phyloP scores from a whole-genome alignment of 768 basidiomycete genomes.

The Rhizopogon vulgaris region DNA sequence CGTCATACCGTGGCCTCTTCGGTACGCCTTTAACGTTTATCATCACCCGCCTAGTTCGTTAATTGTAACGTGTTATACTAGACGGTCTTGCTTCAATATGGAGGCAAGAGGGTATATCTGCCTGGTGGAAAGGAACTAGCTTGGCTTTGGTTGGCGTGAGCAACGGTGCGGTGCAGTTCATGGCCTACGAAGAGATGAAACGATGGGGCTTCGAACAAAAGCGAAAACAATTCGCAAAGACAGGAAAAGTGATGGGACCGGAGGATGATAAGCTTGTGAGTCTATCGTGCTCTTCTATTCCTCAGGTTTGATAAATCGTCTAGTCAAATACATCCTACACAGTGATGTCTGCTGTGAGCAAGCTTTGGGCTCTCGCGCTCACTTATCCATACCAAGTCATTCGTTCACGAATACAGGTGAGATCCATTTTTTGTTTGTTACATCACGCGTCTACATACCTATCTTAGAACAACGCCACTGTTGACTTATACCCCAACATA shows the following conservation, averaged over 20 bases:
- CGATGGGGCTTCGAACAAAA: slow-evolving; percentile 80
- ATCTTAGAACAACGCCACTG: slow-evolving; percentile 57
- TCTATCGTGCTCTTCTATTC: slow-evolving; percentile 3
- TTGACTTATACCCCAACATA: slow-evolving; percentile 75
- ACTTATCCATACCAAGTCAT: slow-evolving; percentile 99
- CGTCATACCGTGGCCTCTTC: slow-evolving; percentile 75
- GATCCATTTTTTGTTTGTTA: slow-evolving; percentile 12
- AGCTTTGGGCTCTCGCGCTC: slow-evolving; percentile 70
- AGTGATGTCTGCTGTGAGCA: slow-evolving; percentile 86
- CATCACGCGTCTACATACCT: neutral
- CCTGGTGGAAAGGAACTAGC: slow-evolving; percentile 82
- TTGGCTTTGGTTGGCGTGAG: slow-evolving; percentile 89
- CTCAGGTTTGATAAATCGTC: slow-evolving; percentile 1
- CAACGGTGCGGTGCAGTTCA: slow-evolving; percentile 94
- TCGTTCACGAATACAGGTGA: slow-evolving; percentile 86
- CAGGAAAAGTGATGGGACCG: slow-evolving; percentile 59
- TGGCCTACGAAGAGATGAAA: slow-evolving; percentile 96
- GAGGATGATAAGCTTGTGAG: slow-evolving; percentile 85
- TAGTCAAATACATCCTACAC: slow-evolving; percentile 92
- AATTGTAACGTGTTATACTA: slow-evolving; percentile 14
- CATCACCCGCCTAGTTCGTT: neutral
- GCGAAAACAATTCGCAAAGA: slow-evolving; percentile 49
- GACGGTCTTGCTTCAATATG: slow-evolving; percentile 73
- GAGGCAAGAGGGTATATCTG: slow-evolving; percentile 65
- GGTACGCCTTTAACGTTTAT: slow-evolving; percentile 33